Evolutionary conservation across 345 rosid genomes (phyloP).

Genomic region (Geranium brycei): DNA sequence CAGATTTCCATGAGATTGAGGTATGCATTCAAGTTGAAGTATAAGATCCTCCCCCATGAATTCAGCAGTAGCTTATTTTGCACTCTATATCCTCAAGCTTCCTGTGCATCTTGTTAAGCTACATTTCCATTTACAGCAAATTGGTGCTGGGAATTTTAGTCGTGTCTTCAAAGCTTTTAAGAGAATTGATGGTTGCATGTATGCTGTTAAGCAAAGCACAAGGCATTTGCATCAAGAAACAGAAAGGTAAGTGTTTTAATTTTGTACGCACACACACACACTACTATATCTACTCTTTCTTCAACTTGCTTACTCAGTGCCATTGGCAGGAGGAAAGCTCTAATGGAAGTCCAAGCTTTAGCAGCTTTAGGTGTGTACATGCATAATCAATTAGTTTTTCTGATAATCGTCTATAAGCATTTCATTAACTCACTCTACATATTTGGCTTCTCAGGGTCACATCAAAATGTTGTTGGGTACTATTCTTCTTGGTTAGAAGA

Average conservation of each 20-base stretch:
- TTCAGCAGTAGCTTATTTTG: background rate
- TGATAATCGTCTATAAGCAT: background rate
- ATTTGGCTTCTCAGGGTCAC: conserved; percentile 41
- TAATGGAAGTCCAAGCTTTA: conserved; percentile 98
- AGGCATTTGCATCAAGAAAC: conserved; percentile 54
- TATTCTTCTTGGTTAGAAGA: conserved; percentile 92
- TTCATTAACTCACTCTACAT: background rate
- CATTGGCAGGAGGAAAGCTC: conserved; percentile 70
- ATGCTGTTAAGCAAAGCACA: conserved; percentile 76
- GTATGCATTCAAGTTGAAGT: conserved; percentile 18
- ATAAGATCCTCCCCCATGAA: background rate
- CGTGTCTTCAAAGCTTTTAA: conserved; percentile 75
- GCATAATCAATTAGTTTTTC: background rate
- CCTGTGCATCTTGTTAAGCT: conserved; percentile 9
- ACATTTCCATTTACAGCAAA: conserved; percentile 37
- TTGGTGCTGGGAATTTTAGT: conserved; percentile 85
- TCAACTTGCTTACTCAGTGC: conserved; percentile 3
- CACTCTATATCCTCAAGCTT: conserved; percentile 3
- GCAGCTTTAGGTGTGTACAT: conserved; percentile 71
- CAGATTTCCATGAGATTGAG: conserved; percentile 94
- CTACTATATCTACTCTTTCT: conserved; percentile 1
- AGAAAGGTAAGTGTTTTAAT: conserved; percentile 43
- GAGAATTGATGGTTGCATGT: conserved; percentile 92
- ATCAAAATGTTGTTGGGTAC: conserved; percentile 73
- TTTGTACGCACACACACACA: background rate